These are phyloP conservation scores for Millerozyma miso DNA, from an alignment of 805 yeast species.

Conservation along the genomic window DNA sequence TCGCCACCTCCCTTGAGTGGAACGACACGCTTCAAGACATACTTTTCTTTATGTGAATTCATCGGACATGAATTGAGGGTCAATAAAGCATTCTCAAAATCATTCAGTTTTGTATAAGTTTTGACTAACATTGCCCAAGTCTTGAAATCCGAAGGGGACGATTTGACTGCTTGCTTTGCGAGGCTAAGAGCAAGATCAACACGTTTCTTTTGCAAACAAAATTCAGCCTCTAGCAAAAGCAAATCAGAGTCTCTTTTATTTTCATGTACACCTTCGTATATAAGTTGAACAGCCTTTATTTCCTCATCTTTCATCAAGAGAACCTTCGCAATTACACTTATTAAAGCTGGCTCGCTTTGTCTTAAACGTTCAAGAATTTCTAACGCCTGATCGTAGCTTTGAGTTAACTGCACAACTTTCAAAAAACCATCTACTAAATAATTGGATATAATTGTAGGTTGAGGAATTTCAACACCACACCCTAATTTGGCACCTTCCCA, in stretches of 20 bases:
- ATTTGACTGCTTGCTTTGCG: conserved; percentile 62
- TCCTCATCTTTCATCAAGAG: conserved; percentile 54
- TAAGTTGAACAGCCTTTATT: conserved; percentile 49
- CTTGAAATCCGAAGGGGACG: conserved; percentile 70
- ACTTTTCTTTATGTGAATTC: conserved; percentile 70
- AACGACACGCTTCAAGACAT: conserved; percentile 54
- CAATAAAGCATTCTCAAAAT: conserved; percentile 67
- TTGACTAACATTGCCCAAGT: conserved; percentile 70
- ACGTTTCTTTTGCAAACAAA: conserved; percentile 48
- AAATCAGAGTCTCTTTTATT: conserved; percentile 55
- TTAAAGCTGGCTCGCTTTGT: conserved; percentile 51
- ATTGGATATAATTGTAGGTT: conserved; percentile 59
- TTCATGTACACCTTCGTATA: conserved; percentile 46
- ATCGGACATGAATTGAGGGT: conserved; percentile 79
- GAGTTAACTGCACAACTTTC: conserved; percentile 60
- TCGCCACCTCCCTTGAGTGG: conserved; percentile 45
- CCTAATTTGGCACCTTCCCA: conserved; percentile 66
- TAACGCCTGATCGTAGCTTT: conserved; percentile 56
- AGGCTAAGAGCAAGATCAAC: conserved; percentile 54
- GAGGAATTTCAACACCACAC: conserved; percentile 60
- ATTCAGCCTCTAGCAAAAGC: conserved; percentile 54
- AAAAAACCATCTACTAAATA: conserved; percentile 74
- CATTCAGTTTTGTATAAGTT: conserved; percentile 57
- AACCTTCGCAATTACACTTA: conserved; percentile 51
- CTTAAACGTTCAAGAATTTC: conserved; percentile 53